These are phyloP conservation scores for Monilinia fructigena DNA, from an alignment of 2,329 filamentous ascomycete genomes.

Conservation along the genomic window DNA sequence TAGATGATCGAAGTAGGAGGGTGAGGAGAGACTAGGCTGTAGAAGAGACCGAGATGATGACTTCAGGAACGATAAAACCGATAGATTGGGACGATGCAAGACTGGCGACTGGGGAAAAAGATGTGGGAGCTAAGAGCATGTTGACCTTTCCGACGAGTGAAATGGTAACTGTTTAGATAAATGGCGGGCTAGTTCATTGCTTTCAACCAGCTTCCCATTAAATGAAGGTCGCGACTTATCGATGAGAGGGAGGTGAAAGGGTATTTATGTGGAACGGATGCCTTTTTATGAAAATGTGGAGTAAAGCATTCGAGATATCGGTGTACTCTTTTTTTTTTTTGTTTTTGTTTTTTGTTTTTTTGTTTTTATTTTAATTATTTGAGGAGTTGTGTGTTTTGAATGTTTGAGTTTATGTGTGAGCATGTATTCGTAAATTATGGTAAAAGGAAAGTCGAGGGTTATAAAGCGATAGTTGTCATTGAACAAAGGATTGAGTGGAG, in stretches of 20 bases:
- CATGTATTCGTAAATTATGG: neutral
- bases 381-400: too few relatives aligned
- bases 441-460: slow-evolving; percentile 24
- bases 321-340: neutral
- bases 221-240: slow-evolving; percentile 21
- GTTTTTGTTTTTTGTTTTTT: too few relatives aligned
- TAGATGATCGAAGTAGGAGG: slow-evolving; percentile 46
- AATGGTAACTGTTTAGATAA: slow-evolving; percentile 37
- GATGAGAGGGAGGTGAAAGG: slow-evolving; percentile 22
- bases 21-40: slow-evolving; percentile 44
- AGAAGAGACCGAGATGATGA: slow-evolving; percentile 41
- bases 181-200: slow-evolving; percentile 37
- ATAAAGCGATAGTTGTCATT: slow-evolving; percentile 28
- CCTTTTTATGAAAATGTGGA: neutral
- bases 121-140: slow-evolving; percentile 58
- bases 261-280: slow-evolving; percentile 9
- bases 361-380: too few relatives aligned
- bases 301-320: slow-evolving; percentile 6
- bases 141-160: slow-evolving; percentile 43
- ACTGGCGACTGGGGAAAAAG: slow-evolving; percentile 60
- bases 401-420: neutral
- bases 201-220: slow-evolving; percentile 37
- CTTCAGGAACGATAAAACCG: slow-evolving; percentile 58
- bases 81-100: slow-evolving; percentile 53
- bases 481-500: slow-evolving; percentile 38